These are phyloP conservation scores for Pichia scutulata DNA, from an alignment of 805 yeast species.

Conservation along the genomic window DNA sequence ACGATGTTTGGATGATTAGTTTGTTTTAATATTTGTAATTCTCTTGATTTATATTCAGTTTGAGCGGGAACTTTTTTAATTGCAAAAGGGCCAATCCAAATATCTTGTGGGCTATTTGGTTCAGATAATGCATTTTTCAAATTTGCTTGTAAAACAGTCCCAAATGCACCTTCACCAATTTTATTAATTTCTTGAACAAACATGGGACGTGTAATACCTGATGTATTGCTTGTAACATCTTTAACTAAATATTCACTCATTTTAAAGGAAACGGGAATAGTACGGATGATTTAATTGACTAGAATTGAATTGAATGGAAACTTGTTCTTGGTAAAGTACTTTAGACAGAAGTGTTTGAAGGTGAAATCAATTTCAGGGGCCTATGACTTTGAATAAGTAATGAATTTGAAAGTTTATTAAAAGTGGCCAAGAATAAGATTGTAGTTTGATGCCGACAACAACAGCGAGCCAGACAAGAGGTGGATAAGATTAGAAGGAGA, in stretches of 20 bases:
- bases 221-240: slow-evolving; percentile 55
- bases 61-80: slow-evolving; percentile 82
- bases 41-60: slow-evolving; percentile 78
- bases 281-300: not conserved
- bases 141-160: slow-evolving; percentile 74
- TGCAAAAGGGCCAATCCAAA: slow-evolving; percentile 76
- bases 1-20: slow-evolving; percentile 79
- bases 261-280: too few species aligned
- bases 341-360: too few species aligned
- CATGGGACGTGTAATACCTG: slow-evolving; percentile 51
- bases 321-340: too few species aligned
- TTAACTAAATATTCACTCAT: slow-evolving; percentile 38
- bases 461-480: too few species aligned
- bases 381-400: too few species aligned
- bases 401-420: too few species aligned
- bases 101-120: slow-evolving; percentile 18
- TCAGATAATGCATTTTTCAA: slow-evolving; percentile 23
- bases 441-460: too few species aligned
- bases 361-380: too few species aligned
- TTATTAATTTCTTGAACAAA: slow-evolving; percentile 61
- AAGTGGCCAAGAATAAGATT: too few species aligned
- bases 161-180: slow-evolving; percentile 84
- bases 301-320: too few species aligned
- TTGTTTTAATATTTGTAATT: slow-evolving; percentile 64
- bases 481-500: too few species aligned